Evolutionary conservation across 352 stramenopile genomes (phyloP).

Genomic region (Globisporangium abappressorium): DNA sequence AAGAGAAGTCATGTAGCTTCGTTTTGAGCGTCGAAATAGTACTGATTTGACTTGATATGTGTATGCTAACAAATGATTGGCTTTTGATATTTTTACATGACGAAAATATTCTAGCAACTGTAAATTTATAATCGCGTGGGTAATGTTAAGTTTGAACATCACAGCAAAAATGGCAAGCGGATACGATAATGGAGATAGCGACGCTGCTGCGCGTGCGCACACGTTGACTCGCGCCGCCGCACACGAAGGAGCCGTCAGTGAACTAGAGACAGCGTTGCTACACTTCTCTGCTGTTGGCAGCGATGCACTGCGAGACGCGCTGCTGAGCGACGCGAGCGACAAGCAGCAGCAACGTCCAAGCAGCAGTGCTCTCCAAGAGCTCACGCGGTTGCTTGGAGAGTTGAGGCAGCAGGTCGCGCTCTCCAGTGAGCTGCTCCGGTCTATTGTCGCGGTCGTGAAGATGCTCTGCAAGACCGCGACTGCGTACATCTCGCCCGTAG

Average conservation of each 20-base stretch:
- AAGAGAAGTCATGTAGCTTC: too few relatives aligned
- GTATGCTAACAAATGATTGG: neutral
- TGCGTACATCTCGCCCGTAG: constrained; percentile 18
- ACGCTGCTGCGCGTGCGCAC: neutral
- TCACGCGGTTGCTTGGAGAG: constrained; percentile 7
- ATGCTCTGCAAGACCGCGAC: constrained; percentile 26
- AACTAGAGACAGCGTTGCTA: neutral
- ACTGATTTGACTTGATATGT: too few relatives aligned
- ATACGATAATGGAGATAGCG: neutral
- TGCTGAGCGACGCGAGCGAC: neutral
- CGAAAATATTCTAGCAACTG: too few relatives aligned
- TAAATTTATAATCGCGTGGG: neutral
- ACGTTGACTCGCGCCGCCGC: neutral
- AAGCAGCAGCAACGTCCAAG: neutral
- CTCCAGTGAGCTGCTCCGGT: constrained; percentile 6
- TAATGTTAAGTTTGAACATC: too few relatives aligned
- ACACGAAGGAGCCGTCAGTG: neutral
- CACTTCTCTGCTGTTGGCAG: neutral
- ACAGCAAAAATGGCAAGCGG: neutral
- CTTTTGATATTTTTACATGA: neutral
- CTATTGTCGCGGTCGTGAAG: constrained; percentile 25
- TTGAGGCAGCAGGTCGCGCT: neutral
- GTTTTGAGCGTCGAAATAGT: too few relatives aligned
- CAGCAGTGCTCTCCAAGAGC: neutral
- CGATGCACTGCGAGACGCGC: constrained; percentile 12